Base-by-base conservation (phyloP, 768 basidiomycete species). In the Tulasnella calospora region DNA sequence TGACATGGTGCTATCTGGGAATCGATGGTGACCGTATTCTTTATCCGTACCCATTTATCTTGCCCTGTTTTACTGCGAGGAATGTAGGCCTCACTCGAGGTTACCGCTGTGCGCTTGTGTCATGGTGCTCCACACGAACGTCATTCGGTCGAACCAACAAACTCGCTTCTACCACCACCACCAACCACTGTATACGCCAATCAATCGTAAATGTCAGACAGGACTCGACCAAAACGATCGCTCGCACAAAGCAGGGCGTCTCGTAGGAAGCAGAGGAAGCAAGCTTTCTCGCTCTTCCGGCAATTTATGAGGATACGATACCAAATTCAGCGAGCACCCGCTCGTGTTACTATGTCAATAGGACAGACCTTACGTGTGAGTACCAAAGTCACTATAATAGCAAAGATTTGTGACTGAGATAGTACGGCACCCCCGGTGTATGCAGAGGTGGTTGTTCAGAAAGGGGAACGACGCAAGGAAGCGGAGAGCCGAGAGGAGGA, bases 401-500 rank as follows among this genome's bases (percentile, higher is more conserved):
- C 33, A 3, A 7, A 30, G 4, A 67, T 21, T 15, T 13, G 41
- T 33, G 33, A 33, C n/a, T 67, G 61, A 67, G 61, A 67, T 33
- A 13, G n/a, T 30, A 33, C 8, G 21, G 12, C 8, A 17, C 12
- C 15, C 33, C 30, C 33, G 4, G 82, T 82, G 7, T 82, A n/a
- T 61, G 57, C 57, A 61, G 57, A 61, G 57, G 23, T 61, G 57
- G 57, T 12, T 61, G n/a, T 61, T 61, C 23, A 21, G 57, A 30
- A 61, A 61, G 57, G 57, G 57, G 6, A 61, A 61, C 27, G 57
- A 61, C 57, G 57, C 57, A 7, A 61, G 57, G 23, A 61, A 61
- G 57, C 57, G 23, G 27, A n/a, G 57, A 61, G 57, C 57, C 9
- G 57, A 61, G 57, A 61, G 27, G 23, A 61, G 13, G 57, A n/a